Evolutionary conservation across 2,329 filamentous ascomycete genomes (phyloP).

Genomic region (Hortaea werneckii): DNA sequence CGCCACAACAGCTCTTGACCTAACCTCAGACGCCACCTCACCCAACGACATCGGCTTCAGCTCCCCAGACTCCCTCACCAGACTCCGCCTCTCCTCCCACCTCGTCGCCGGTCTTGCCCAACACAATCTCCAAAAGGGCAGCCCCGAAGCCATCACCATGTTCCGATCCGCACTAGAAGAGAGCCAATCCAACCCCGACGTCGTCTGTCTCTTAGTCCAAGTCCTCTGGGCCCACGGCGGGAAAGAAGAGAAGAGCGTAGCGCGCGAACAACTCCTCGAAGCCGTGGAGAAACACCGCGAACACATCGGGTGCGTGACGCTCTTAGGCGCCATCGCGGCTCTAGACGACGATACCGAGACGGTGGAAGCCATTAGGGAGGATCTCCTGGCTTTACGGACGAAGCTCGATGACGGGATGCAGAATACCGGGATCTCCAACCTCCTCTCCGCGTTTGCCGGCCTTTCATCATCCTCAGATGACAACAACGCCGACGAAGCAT

Average conservation of each 20-base stretch:
- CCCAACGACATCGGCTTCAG: constrained; percentile 50
- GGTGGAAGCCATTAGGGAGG: constrained; percentile 67
- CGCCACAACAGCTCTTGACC: constrained; percentile 67
- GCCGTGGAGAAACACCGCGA: constrained; percentile 63
- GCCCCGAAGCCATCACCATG: constrained; percentile 62
- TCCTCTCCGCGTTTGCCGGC: constrained; percentile 64
- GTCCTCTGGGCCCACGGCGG: constrained; percentile 86
- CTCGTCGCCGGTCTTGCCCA: constrained; percentile 75
- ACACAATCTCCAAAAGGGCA: constrained; percentile 54
- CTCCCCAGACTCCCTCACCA: constrained; percentile 53
- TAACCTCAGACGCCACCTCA: constrained; percentile 55
- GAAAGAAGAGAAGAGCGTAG: constrained; percentile 61
- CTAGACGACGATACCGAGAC: constrained; percentile 71
- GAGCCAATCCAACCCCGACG: constrained; percentile 65
- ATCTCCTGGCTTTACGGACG: constrained; percentile 63
- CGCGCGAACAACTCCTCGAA: constrained; percentile 69
- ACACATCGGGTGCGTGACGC: constrained; percentile 68
- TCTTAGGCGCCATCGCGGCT: constrained; percentile 75
- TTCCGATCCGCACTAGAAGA: constrained; percentile 74
- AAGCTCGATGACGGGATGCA: constrained; percentile 51
- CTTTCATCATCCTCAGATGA: constrained; percentile 23
- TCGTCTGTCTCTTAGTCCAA: constrained; percentile 78
- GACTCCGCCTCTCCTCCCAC: constrained; percentile 71
- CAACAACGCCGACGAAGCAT: constrained; percentile 28
- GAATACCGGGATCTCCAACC: constrained; percentile 60